These are phyloP conservation scores for Stereocaulon alpinum DNA, from an alignment of 495 filamentous ascomycete species.

Conservation along the genomic window DNA sequence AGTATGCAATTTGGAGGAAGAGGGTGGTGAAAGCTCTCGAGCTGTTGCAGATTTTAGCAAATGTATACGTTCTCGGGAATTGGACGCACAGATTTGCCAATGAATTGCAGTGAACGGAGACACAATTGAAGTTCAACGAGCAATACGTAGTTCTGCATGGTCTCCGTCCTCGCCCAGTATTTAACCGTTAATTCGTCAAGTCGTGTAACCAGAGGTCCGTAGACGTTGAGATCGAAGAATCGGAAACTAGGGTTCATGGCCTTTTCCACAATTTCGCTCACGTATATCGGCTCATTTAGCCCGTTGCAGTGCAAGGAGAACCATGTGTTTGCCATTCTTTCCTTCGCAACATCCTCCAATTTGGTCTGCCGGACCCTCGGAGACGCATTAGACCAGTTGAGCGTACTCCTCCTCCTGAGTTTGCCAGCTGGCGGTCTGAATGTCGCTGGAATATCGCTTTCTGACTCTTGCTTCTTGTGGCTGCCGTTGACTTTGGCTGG, in stretches of 20 bases:
- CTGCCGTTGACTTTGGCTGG: slow-evolving; percentile 14
- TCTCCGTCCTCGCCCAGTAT: slow-evolving; percentile 62
- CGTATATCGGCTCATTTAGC: slow-evolving; percentile 66
- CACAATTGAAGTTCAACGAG: slow-evolving; percentile 64
- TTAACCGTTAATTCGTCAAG: slow-evolving; percentile 54
- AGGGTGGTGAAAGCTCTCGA: slow-evolving; percentile 65
- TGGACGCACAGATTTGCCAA: slow-evolving; percentile 52
- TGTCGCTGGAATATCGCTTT: slow-evolving; percentile 19
- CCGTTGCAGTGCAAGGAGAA: slow-evolving; percentile 69
- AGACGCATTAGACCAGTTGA: slow-evolving; percentile 56
- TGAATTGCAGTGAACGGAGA: slow-evolving; percentile 63
- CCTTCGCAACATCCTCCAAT: slow-evolving; percentile 60
- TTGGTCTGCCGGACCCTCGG: slow-evolving; percentile 62
- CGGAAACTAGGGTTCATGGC: slow-evolving; percentile 87
- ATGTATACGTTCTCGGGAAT: not conserved
- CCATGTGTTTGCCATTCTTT: slow-evolving; percentile 75
- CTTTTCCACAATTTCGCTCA: slow-evolving; percentile 72
- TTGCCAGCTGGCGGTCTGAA: slow-evolving; percentile 23
- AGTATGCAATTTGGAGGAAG: slow-evolving; percentile 76
- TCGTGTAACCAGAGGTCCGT: slow-evolving; percentile 55
- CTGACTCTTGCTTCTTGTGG: not conserved
- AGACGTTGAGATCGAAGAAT: slow-evolving; percentile 67
- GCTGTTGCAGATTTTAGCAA: slow-evolving; percentile 15
- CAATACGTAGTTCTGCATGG: slow-evolving; percentile 47
- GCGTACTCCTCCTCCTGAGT: slow-evolving; percentile 53